Conservation (phyloP, 2,329 filamentous ascomycete genomes). For the Verticillium nonalfalfae region DNA sequence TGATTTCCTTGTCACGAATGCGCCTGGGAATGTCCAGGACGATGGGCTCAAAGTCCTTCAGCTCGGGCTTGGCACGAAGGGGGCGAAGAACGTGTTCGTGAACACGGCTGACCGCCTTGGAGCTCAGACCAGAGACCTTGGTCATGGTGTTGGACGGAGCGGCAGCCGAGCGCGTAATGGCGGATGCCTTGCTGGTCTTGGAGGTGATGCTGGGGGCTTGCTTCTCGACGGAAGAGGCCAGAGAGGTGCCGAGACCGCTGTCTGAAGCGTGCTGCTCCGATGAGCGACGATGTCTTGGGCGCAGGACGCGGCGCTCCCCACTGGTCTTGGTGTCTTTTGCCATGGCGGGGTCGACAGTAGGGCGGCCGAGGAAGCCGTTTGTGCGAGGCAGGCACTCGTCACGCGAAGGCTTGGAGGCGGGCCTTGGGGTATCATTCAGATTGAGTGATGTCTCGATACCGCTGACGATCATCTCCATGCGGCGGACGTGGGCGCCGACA, state of each 20-base stretch:
- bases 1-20: conserved; percentile 79
- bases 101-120: conserved; percentile 69
- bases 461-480: conserved; percentile 59
- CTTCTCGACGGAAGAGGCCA: conserved; percentile 56
- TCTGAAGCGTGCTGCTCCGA: conserved; percentile 70
- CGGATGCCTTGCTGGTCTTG: conserved; percentile 40
- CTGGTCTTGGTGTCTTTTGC: conserved; percentile 27
- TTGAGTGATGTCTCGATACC: conserved; percentile 57
- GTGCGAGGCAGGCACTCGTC: conserved; percentile 56
- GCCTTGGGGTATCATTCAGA: conserved; percentile 7
- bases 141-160: conserved; percentile 36
- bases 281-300: conserved; percentile 47
- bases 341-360: conserved; percentile 45
- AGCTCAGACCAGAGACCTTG: conserved; percentile 56
- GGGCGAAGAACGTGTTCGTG: conserved; percentile 73
- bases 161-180: conserved; percentile 56
- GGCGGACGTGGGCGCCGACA: conserved; percentile 61
- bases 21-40: conserved; percentile 71
- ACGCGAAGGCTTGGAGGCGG: conserved; percentile 33
- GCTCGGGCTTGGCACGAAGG: conserved; percentile 63
- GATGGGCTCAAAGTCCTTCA: conserved; percentile 77
- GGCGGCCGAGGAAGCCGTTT: conserved; percentile 50
- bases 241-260: conserved; percentile 80
- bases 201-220: conserved; percentile 28
- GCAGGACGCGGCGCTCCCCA: conserved; percentile 42